Evolutionary conservation across 306 rosid genomes (phyloP).

Genomic region (Quercus rubra): DNA sequence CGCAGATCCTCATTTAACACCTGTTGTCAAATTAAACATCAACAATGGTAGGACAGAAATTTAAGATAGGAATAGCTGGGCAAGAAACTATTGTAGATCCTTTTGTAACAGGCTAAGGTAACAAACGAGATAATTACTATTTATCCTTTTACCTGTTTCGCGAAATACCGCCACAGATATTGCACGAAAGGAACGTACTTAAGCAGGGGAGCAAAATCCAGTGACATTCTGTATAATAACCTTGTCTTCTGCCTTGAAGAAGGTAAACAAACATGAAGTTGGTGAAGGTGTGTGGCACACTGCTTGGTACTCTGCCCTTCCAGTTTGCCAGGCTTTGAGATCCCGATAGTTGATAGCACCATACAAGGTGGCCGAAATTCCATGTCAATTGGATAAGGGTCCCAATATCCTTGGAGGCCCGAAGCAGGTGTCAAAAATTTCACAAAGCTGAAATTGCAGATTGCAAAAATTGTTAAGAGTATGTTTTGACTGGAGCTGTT

Average conservation of each 20-base stretch:
- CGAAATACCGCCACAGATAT: conserved; percentile 79
- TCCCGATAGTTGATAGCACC: conserved; percentile 92
- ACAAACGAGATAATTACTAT: not conserved
- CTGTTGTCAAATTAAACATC: conserved; percentile 29
- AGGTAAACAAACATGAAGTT: conserved; percentile 91
- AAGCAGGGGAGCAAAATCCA: conserved; percentile 83
- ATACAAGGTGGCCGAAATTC: conserved; percentile 95
- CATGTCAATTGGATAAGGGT: conserved; percentile 96
- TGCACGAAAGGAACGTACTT: conserved; percentile 81
- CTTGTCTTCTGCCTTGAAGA: conserved; percentile 79
- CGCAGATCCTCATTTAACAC: conserved; percentile 87
- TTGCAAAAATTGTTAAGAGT: conserved; percentile 11
- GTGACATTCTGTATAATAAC: conserved; percentile 84
- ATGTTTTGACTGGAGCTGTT: not conserved
- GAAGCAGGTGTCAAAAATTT: conserved; percentile 86
- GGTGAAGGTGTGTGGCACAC: conserved; percentile 84
- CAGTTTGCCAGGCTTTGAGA: conserved; percentile 89
- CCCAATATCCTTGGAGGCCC: conserved; percentile 95
- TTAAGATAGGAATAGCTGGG: not conserved
- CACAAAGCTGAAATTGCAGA: conserved; percentile 71
- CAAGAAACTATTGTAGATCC: not conserved
- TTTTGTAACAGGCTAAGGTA: not conserved
- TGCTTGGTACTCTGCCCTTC: conserved; percentile 73
- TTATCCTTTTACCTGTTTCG: conserved; percentile 63
- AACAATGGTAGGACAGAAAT: not conserved